These are phyloP conservation scores for Diaporthe eres DNA, from an alignment of 2,329 filamentous ascomycete genomes.

Conservation along the genomic window DNA sequence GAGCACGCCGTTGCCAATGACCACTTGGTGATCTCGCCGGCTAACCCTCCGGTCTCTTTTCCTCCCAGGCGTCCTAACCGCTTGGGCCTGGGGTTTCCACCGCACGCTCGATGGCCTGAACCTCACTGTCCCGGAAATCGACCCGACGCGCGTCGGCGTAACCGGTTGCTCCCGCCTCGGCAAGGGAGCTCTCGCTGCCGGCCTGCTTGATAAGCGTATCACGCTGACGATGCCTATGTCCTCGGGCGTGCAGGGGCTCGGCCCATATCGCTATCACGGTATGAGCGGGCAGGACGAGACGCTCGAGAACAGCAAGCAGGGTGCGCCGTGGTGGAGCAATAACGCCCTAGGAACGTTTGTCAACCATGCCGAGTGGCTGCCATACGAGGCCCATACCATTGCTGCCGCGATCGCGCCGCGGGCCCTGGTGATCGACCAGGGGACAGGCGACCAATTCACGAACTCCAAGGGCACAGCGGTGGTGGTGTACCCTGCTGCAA, in stretches of 20 bases:
- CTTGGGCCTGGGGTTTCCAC: slow-evolving; percentile 70
- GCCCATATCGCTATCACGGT: slow-evolving; percentile 64
- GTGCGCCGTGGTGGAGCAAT: slow-evolving; percentile 71
- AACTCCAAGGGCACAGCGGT: slow-evolving; percentile 64
- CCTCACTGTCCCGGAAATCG: slow-evolving; percentile 61
- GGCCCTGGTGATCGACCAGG: slow-evolving; percentile 69
- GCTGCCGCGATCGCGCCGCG: slow-evolving; percentile 71
- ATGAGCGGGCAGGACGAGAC: slow-evolving; percentile 61
- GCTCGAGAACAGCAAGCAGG: slow-evolving; percentile 64
- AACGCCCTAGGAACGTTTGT: slow-evolving; percentile 65
- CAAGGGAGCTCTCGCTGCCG: slow-evolving; percentile 67
- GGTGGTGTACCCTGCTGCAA: slow-evolving; percentile 65
- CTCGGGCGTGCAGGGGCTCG: slow-evolving; percentile 68
- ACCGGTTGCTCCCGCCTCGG: slow-evolving; percentile 69
- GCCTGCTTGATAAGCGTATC: slow-evolving; percentile 65
- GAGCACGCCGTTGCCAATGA: slow-evolving; percentile 38
- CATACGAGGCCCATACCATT: slow-evolving; percentile 71
- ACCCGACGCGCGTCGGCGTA: slow-evolving; percentile 58
- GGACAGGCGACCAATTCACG: slow-evolving; percentile 62
- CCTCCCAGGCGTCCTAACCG: slow-evolving; percentile 60
- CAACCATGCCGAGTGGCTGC: slow-evolving; percentile 68
- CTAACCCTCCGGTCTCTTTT: not conserved
- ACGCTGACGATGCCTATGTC: slow-evolving; percentile 70
- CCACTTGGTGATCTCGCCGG: not conserved
- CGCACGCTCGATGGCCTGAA: slow-evolving; percentile 67